Conservation (phyloP, 1,284 basidiomycete genomes). For the Malassezia furfur region DNA sequence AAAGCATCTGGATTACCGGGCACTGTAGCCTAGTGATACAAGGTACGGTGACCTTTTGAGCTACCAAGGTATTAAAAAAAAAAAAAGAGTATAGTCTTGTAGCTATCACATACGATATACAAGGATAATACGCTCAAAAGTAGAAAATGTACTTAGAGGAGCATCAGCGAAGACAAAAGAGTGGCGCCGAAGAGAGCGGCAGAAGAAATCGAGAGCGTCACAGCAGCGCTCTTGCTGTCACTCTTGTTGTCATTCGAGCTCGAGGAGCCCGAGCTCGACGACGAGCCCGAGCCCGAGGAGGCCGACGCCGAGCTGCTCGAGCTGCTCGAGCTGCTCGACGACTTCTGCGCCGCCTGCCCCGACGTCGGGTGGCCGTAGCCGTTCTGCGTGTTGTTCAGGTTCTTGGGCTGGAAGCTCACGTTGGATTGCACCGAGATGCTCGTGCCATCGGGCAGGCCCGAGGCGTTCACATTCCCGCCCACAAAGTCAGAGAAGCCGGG, state of each 20-base stretch:
- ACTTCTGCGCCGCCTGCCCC: no score
- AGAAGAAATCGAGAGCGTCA: no score
- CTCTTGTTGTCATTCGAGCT: no score
- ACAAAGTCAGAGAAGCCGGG: conserved; percentile 33
- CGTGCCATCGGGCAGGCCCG: conserved; percentile 24
- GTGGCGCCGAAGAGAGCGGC: neutral
- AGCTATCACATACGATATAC: neutral
- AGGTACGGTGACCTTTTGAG: neutral
- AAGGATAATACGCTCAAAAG: neutral
- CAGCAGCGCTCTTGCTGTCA: no score
- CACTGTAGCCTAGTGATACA: neutral
- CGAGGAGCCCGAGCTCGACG: no score
- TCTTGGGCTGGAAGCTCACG: neutral
- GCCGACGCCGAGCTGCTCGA: no score
- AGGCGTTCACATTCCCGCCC: conserved; percentile 28
- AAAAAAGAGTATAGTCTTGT: neutral
- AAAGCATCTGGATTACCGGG: conserved; percentile 3
- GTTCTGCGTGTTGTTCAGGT: neutral
- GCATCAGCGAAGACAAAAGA: neutral
- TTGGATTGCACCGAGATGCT: conserved; percentile 18
- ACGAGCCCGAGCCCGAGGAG: no score
- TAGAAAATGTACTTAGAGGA: neutral
- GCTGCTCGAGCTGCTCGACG: no score
- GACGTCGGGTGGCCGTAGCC: neutral
- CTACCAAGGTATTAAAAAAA: neutral